Percentiles rank a stretch among this genome's conserved stretches.
These are phyloP conservation scores for Yamadazyma sp. DNA, from an alignment of 1,139 yeast genomes.

Conservation along the genomic window DNA sequence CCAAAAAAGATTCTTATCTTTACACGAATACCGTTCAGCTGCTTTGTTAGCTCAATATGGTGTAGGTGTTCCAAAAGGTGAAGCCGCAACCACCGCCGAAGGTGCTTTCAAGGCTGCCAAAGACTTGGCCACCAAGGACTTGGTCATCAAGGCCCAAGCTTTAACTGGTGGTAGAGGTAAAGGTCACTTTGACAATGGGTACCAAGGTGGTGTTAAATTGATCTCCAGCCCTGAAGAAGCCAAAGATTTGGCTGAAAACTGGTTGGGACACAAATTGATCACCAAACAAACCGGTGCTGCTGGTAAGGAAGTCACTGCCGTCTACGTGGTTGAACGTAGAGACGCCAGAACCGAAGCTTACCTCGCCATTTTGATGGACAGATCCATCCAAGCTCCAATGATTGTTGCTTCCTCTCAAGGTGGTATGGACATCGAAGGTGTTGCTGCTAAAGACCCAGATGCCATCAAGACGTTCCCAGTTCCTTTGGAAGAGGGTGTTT, in stretches of 20 bases:
- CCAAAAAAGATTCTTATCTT: conserved; percentile 72
- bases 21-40: conserved; percentile 97
- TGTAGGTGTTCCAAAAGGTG: conserved; percentile 88
- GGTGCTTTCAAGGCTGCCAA: conserved; percentile 83
- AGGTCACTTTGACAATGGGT: conserved; percentile 94
- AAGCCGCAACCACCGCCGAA: conserved; percentile 85
- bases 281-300: conserved; percentile 98
- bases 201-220: conserved; percentile 95
- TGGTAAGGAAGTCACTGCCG: conserved; percentile 97
- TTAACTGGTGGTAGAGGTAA: conserved; percentile 99
- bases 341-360: conserved; percentile 94
- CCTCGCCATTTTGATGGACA: conserved; percentile 92
- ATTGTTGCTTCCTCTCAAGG: conserved; percentile 97
- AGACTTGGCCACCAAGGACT: conserved; percentile 64
- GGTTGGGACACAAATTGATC: conserved; percentile 89
- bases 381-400: conserved; percentile 85
- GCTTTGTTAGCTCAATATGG: conserved; percentile 80
- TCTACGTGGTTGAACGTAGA: conserved; percentile 92
- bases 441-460: conserved; percentile 86
- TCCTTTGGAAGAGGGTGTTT: conserved; percentile 75
- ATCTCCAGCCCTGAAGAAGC: conserved; percentile 88
- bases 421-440: conserved; percentile 99
- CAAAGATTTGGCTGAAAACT: conserved; percentile 78
- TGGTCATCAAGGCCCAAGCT: conserved; percentile 97
- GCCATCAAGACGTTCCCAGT: conserved; percentile 91